phyloP scores from a whole-genome alignment of 2,329 filamentous ascomycete species.

The Exophiala viscosa region DNA sequence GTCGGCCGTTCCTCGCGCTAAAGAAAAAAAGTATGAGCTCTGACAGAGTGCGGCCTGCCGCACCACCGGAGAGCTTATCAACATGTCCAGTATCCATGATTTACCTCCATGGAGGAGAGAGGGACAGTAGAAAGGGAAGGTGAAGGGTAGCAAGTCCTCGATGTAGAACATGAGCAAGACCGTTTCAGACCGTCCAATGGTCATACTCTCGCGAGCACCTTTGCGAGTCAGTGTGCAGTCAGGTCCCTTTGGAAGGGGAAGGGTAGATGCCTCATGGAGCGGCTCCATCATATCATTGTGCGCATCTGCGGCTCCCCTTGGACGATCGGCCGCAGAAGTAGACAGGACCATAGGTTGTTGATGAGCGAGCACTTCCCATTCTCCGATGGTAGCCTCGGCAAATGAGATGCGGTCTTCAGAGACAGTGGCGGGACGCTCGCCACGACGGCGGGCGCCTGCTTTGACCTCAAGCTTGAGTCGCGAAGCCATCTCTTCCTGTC shows the following conservation, averaged over 20 bases:
- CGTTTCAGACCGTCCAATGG: slow-evolving; percentile 22
- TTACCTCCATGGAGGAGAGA: slow-evolving; percentile 54
- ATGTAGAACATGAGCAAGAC: slow-evolving; percentile 56
- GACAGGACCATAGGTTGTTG: not conserved
- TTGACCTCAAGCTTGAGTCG: slow-evolving; percentile 58
- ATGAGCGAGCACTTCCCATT: slow-evolving; percentile 3
- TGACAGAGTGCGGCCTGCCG: slow-evolving; percentile 57
- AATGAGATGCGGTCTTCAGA: slow-evolving; percentile 4
- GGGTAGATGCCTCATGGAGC: not conserved
- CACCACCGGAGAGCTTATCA: slow-evolving; percentile 56
- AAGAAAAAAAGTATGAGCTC: slow-evolving; percentile 55
- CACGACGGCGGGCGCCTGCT: slow-evolving; percentile 48
- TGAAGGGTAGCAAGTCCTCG: slow-evolving; percentile 59
- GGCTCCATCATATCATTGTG: not conserved
- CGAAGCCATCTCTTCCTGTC: slow-evolving; percentile 51
- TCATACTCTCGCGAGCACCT: slow-evolving; percentile 9
- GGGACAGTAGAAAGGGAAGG: slow-evolving; percentile 62
- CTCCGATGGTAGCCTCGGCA: slow-evolving; percentile 8
- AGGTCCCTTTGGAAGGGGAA: not conserved
- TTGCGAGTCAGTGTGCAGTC: not conserved
- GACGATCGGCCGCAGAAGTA: too few species aligned
- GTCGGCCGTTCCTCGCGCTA: slow-evolving; percentile 27
- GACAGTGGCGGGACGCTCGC: slow-evolving; percentile 9
- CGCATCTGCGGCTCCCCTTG: not conserved
- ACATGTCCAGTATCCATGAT: slow-evolving; percentile 57